Base-by-base conservation (phyloP, 306 rosid species). In the Lupinus albus region DNA sequence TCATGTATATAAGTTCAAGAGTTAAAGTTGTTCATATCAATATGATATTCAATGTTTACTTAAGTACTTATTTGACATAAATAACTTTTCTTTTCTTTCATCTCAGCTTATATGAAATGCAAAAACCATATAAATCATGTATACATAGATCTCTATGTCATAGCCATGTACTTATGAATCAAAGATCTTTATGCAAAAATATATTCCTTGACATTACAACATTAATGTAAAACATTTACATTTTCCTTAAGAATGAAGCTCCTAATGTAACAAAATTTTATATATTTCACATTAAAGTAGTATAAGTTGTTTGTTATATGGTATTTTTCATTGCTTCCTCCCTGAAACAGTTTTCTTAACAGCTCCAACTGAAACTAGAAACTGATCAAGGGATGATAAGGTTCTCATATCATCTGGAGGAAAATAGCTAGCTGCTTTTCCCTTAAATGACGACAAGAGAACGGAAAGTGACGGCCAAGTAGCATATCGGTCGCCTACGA, bases 331-430 rank as follows among this genome's bases (percentile, higher is more conserved):
- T 73, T 48, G 70, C 77, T 90, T 86, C 68, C 89, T 72, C 50
- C 99, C 97, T 0, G 95, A 85, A 51, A 90, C 95, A 8, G 95
- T 94, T 79, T 84, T 90, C 86, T 90, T 94, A 64, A 94, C 99
- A 8, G 75, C 97, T 70, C 99, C 97, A 32, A 87, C 95, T 0
- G 96, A 88, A 71, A 94, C 99, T 72, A 90, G 75, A 62, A 94
- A 88, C 77, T 84, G 73, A 64, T 86, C 97, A 42, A 94, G 95
- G 39, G 99, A 94, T 53, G 99, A 94, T 44, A 94, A 67, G 46
- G 97, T 90, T 77, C 89, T 84, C 97, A 90, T 94, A 82, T 90
- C 99, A 59, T 94, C 99, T 0, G 96, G 96, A 32, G 99, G 99
- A 55, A 94, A 88, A 77, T 88, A 94, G 70, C 91, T 90, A 9